Evolutionary conservation across 176 grass and related monocot genomes (phyloP), one percentile per base, ranked within the genome.

Genomic region (Poa pratensis): DNA sequence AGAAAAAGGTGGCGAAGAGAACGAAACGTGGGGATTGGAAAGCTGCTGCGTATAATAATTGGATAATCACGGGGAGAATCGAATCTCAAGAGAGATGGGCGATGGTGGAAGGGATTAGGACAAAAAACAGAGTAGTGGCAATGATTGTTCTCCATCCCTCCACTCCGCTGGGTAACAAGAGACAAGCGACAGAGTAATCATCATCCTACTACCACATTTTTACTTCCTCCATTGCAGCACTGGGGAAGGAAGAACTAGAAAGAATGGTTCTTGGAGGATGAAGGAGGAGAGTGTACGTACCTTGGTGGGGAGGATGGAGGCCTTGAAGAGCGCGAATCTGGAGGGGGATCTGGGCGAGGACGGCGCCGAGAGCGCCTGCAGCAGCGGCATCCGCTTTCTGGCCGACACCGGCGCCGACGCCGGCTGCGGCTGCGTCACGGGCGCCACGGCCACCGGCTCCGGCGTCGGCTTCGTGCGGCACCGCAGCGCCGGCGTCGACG

Each of bases 261-360:
- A 30, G 4, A 68, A 12, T 58, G 54, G 23, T 28, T 63, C 5
- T 63, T 63, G 43, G 43, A 1, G 39, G 39, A 40, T 3, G 14
- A 18, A 22, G 60, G 69, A 23, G 19, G 18, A 18, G 30, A 6
- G 26, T 1, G 2, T 16, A 15, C 17, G 18, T 40, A 94, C 93
- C 91, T 91, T 87, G 32, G 83, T 72, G 6, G 90, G 89, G 51
- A 92, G 91, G 55, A 97, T 86, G 55, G 94, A 91, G 3, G 89
- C 87, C 91, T 99, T 99, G 82, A 99, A 81, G 64, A 94, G 89
- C 30, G 89, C 89, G 80, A 99, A 99, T 82, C 87, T 89, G 75
- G 93, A 98, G 0, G 91, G 96, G 53, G 96, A 94, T 90, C 96
- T 90, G 57, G 96, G 93, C n/a, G 96, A 98, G 1, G 93, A 84